Conservation (phyloP, 441 rosid species). For the Erysimum cheiri region DNA sequence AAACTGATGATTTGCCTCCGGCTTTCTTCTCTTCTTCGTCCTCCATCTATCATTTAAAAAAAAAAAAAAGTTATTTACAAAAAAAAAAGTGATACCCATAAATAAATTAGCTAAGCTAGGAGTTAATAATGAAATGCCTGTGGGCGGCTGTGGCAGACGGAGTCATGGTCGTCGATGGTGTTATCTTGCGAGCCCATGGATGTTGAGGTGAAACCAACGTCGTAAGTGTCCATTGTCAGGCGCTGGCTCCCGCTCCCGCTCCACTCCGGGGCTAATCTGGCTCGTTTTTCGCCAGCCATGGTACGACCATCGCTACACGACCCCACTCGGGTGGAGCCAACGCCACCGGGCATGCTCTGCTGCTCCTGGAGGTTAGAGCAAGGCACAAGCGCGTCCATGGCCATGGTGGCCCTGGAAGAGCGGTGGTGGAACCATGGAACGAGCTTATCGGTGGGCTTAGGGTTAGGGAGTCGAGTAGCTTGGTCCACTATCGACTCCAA, state of each 20-base stretch:
- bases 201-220: slow-evolving; percentile 59
- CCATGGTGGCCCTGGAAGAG: slow-evolving; percentile 34
- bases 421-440: slow-evolving; percentile 64
- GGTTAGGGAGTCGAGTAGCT: slow-evolving; percentile 59
- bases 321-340: slow-evolving; percentile 60
- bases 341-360: slow-evolving; percentile 43
- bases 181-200: slow-evolving; percentile 43
- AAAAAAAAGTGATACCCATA: not conserved
- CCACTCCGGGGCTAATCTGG: slow-evolving; percentile 62
- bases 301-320: slow-evolving; percentile 59
- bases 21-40: slow-evolving; percentile 56
- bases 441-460: slow-evolving; percentile 44
- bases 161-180: slow-evolving; percentile 71
- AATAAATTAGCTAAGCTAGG: not conserved
- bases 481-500: slow-evolving; percentile 93
- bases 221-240: slow-evolving; percentile 62
- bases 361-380: slow-evolving; percentile 25
- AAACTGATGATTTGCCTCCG: slow-evolving; percentile 61
- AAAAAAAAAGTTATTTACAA: not conserved
- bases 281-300: slow-evolving; percentile 51
- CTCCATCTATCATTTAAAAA: slow-evolving; percentile 44
- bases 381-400: slow-evolving; percentile 42
- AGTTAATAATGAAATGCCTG: slow-evolving; percentile 46
- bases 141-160: slow-evolving; percentile 67
- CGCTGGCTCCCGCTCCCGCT: slow-evolving; percentile 68